A percentile compares a stretch with the other conserved stretches of the same genome.
phyloP scores from a whole-genome alignment of 2,329 filamentous ascomycete genomes.

The Stagonosporopsis rhizophila region DNA sequence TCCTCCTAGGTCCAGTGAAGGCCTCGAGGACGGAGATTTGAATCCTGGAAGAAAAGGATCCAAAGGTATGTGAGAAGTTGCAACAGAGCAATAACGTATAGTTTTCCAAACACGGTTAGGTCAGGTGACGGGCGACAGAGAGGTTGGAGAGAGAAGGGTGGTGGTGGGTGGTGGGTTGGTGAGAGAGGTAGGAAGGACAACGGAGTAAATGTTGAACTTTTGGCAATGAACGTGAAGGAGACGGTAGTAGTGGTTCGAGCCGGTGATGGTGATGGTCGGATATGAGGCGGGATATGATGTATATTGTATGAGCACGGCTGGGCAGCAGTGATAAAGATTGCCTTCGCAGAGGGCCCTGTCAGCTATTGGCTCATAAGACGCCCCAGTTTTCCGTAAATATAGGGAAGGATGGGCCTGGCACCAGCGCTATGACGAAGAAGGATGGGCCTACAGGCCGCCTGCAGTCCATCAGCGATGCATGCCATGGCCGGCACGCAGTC shows the following conservation, averaged over 20 bases:
- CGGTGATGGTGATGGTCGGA: constrained; percentile 24
- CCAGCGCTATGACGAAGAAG: constrained; percentile 49
- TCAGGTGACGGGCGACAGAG: constrained; percentile 31
- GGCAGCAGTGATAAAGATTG: constrained; percentile 45
- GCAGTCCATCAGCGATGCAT: constrained; percentile 40
- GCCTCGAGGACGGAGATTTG: constrained; percentile 46
- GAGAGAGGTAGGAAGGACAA: constrained; percentile 22
- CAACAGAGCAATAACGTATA: constrained; percentile 11
- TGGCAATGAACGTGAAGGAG: constrained; percentile 33
- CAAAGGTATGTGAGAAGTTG: constrained; percentile 15
- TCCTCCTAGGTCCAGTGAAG: constrained; percentile 52
- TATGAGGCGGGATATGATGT: constrained; percentile 49
- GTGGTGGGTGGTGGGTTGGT: constrained; percentile 18
- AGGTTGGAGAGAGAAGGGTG: constrained; percentile 15
- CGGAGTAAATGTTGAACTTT: constrained; percentile 20
- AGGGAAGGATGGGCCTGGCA: constrained; percentile 46
- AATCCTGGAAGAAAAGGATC: constrained; percentile 29
- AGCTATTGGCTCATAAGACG: constrained; percentile 38
- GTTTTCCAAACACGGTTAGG: constrained; percentile 24
- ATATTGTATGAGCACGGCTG: constrained; percentile 46
- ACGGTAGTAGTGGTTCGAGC: constrained; percentile 26
- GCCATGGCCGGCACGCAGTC: constrained; percentile 36
- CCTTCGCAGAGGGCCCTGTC: constrained; percentile 23
- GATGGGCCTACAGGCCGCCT: constrained; percentile 41
- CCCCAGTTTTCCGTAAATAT: constrained; percentile 48